Evolutionary conservation across 768 basidiomycete species (phyloP), one percentile per base, ranked within the genome.

Genomic region (Vararia minispora): DNA sequence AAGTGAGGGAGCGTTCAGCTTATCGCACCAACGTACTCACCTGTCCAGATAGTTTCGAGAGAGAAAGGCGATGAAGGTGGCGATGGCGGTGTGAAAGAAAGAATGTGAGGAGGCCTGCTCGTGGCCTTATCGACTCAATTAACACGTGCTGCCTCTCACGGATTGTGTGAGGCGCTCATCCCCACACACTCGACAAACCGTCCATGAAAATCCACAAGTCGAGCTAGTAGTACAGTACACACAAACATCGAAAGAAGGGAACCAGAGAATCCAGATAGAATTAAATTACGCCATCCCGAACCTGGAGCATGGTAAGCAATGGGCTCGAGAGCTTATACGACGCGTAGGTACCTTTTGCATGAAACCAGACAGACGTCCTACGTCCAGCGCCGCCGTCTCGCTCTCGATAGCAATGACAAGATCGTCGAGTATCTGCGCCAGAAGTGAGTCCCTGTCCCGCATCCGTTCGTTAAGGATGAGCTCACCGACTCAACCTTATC

Each of bases 401-500:
- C 87, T 91, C 56, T 94, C 88, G 35, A 95, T 74, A 22, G 91
- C 88, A 46, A 83, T 65, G 21, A 92, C 72, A 35, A 95, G 67
- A 46, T 82, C 78, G 47, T 87, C 87, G 39, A 94, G 65, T 76
- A 87, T 81, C 80, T 87, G 51, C 22, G 39, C 35, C 46, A 49
- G 40, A 47, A 36, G 32, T 43, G 40, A 53, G 43, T 35, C 6
- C 14, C 27, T 5, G 24, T 23, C 20, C 17, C n/a, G 3, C 35
- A 25, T n/a, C n/a, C n/a, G n/a, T n/a, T n/a, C n/a, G n/a, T 22
- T 30, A 9, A 38, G 24, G 24, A 8, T 21, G 20, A 21, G 71
- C 81, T 68, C 56, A 92, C 91, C 53, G 79, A 78, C 57, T 95
- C 94, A 36, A 98, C 83, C 57, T 81, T 78, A 51, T 94, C 89